These are phyloP conservation scores for Sarcodon aspratus DNA, from an alignment of 768 basidiomycete genomes.

Conservation along the genomic window DNA sequence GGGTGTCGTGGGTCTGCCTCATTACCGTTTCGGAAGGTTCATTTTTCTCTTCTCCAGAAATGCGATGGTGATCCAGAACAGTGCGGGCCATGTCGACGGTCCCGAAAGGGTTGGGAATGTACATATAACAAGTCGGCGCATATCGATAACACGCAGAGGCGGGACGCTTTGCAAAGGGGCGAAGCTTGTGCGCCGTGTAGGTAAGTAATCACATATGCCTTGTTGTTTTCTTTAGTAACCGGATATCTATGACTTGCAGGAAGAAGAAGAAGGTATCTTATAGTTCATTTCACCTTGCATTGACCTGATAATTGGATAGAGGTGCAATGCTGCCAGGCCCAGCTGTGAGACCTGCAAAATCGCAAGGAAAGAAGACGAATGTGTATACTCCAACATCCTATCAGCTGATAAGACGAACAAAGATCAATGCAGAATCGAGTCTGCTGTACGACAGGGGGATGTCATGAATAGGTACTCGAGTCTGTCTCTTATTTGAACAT, in stretches of 20 bases:
- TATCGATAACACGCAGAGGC: neutral
- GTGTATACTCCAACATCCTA: neutral
- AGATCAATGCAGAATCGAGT: too few relatives aligned
- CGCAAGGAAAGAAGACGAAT: neutral
- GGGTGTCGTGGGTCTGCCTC: neutral
- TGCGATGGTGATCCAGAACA: neutral
- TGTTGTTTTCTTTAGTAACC: neutral
- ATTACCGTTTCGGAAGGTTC: neutral
- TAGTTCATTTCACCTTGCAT: neutral
- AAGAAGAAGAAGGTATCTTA: neutral
- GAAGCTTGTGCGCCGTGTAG: neutral
- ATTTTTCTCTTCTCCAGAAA: neutral
- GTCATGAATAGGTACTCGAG: neutral
- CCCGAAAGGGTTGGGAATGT: neutral
- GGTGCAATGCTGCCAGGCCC: neutral
- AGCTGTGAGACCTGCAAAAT: neutral
- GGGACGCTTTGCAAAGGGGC: neutral
- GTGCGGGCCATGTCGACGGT: neutral
- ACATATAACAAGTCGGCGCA: neutral
- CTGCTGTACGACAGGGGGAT: too few relatives aligned
- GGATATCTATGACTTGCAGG: neutral
- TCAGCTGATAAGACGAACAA: too few relatives aligned
- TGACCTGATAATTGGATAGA: neutral
- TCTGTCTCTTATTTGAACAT: neutral
- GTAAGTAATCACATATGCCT: neutral